These are phyloP conservation scores for Solanum tacnaense DNA, from an alignment of 257 asterid species.

Conservation along the genomic window DNA sequence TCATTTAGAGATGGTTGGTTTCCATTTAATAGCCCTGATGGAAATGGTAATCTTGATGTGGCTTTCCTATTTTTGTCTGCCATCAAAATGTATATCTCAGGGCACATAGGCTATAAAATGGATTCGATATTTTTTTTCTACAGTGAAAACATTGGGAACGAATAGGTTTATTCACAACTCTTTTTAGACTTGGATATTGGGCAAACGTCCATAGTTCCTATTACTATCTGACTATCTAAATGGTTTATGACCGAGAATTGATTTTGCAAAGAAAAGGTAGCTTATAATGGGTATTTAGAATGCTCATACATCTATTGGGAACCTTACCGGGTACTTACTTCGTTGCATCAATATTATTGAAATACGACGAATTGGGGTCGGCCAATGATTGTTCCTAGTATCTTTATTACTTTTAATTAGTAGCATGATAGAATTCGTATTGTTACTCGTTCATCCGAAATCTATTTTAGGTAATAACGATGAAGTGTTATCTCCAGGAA, in stretches of 20 bases:
- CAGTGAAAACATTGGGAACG: constrained; percentile 68
- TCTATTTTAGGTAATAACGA: constrained; percentile 37
- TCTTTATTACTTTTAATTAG: constrained; percentile 34
- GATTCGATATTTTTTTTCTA: constrained; percentile 58
- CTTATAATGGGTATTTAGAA: constrained; percentile 97
- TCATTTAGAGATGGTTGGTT: constrained; percentile 62
- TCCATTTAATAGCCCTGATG: constrained; percentile 51
- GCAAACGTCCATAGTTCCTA: constrained; percentile 55
- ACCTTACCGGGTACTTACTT: constrained; percentile 68
- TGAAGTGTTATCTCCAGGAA: constrained; percentile 22
- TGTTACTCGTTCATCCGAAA: constrained; percentile 68
- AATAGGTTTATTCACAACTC: constrained; percentile 71
- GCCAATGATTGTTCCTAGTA: constrained; percentile 72
- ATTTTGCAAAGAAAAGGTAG: constrained; percentile 88
- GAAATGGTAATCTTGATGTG: constrained; percentile 62
- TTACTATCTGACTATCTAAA: constrained; percentile 59
- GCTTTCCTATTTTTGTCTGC: constrained; percentile 24
- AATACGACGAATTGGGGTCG: constrained; percentile 95
- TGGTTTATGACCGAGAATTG: constrained; percentile 86
- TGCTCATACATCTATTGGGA: constrained; percentile 89
- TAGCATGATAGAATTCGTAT: constrained; percentile 44
- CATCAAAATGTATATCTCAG: constrained; percentile 71
- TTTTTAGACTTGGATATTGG: constrained; percentile 85
- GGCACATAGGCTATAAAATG: constrained; percentile 76
- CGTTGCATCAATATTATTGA: constrained; percentile 65